Evolutionary conservation across 306 rosid species (phyloP), one percentile per base, ranked within the genome.

Genomic region (Vicia villosa): DNA sequence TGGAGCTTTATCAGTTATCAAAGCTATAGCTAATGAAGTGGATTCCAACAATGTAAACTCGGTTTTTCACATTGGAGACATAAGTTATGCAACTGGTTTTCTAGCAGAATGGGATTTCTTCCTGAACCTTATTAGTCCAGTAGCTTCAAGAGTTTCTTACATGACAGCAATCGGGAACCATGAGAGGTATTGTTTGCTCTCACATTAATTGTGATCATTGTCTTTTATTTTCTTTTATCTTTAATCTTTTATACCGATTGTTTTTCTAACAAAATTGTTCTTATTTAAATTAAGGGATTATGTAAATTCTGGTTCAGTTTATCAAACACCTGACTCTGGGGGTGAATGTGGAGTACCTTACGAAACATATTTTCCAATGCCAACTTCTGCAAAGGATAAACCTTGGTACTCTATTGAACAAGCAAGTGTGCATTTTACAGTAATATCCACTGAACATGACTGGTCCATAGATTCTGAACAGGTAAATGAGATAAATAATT

Each of bases 281-380:
- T 10, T 62, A 45, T 70, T 37, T 32, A 22, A 24, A 45, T 22
- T 47, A 74, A 90, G 98, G 83, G 98, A 90, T 41, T 93, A 93
- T 32, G 1, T 55, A n/a, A 61, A 63, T 57, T 80, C 90, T 0
- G 91, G 91, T 51, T 88, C 93, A 16, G 76, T 83, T 30, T 90
- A 90, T 77, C 0, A 20, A 11, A 67, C 84, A 2, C 86, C 96
- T 2, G 98, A 93, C 60, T 90, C 98, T 40, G 97, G 98, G 1
- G 98, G 98, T n/a, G 97, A 93, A 83, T 84, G 88, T 82, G 96
- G 98, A 57, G 91, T 93, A 37, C 85, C 98, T 13, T 93, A 93
- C 17, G 97, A 93, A 74, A 81, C 94, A 47, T 90, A 90, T 58
- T 90, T 88, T 79, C 89, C 79, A 21, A 93, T 93, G 98, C 98